These are phyloP conservation scores for Oidium heveae DNA, from an alignment of 2,329 filamentous ascomycete genomes.

Conservation along the genomic window DNA sequence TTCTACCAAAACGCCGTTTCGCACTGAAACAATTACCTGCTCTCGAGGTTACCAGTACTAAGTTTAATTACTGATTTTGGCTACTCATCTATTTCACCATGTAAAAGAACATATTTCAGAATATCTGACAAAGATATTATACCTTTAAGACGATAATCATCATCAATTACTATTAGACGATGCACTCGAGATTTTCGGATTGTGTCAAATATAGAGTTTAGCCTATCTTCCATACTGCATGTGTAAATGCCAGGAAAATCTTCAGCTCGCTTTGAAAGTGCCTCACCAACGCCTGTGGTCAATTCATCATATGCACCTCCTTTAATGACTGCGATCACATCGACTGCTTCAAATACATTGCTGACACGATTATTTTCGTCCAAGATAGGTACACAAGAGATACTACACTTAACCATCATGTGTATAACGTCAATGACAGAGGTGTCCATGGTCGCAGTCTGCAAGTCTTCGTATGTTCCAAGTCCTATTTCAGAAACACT, in stretches of 20 bases:
- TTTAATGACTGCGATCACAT: slow-evolving; percentile 90
- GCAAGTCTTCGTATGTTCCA: slow-evolving; percentile 59
- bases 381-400: slow-evolving; percentile 82
- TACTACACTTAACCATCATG: slow-evolving; percentile 74
- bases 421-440: slow-evolving; percentile 89
- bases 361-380: slow-evolving; percentile 55
- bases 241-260: slow-evolving; percentile 96
- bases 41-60: not conserved
- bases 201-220: slow-evolving; percentile 92
- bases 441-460: slow-evolving; percentile 68
- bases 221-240: slow-evolving; percentile 68
- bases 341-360: slow-evolving; percentile 93
- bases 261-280: slow-evolving; percentile 61
- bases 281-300: slow-evolving; percentile 64
- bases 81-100: slow-evolving; percentile 17
- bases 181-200: slow-evolving; percentile 89
- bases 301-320: slow-evolving; percentile 82
- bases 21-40: not conserved
- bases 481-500: slow-evolving; percentile 61
- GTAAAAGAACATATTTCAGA: slow-evolving; percentile 72
- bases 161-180: slow-evolving; percentile 76
- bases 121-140: slow-evolving; percentile 91
- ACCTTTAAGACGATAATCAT: slow-evolving; percentile 62
- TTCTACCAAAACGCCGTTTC: not conserved
- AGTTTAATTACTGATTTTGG: not conserved